Evolutionary conservation across 208 protist genomes (phyloP).

Genomic region (Sergeia podlipaevii): DNA sequence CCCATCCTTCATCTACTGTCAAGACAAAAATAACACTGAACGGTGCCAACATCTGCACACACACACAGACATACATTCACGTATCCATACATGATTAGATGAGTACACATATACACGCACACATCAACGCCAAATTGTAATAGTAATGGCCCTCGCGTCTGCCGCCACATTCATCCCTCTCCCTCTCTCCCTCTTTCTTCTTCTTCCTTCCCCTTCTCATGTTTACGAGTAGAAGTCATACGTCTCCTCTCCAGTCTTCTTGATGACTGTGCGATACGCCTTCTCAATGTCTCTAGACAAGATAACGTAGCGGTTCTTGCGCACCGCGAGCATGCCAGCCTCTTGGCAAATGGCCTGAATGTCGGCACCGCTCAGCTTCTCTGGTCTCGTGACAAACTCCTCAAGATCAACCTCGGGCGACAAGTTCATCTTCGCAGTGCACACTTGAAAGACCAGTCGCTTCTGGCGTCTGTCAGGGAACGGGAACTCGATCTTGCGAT

Average conservation of each 20-base stretch:
- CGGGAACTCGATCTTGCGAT: conserved; percentile 99
- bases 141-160: neutral
- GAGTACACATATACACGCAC: too few species aligned
- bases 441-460: conserved; percentile 99
- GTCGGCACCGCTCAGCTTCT: conserved; percentile 98
- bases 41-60: too few species aligned
- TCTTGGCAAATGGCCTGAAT: conserved; percentile 99
- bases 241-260: conserved; percentile 77
- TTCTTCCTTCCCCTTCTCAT: conserved; percentile 6
- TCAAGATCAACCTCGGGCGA: conserved; percentile 98
- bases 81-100: too few species aligned
- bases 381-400: conserved; percentile 95
- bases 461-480: conserved; percentile 98
- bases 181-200: conserved; percentile 3
- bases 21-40: too few species aligned
- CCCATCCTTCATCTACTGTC: too few species aligned
- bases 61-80: too few species aligned
- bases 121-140: too few species aligned
- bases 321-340: conserved; percentile 99
- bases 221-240: conserved; percentile 87
- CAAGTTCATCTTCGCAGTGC: conserved; percentile 99
- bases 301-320: conserved; percentile 99
- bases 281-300: conserved; percentile 99
- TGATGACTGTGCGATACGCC: conserved; percentile 91
- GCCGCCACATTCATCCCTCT: neutral